Conservation (phyloP, 768 basidiomycete species). For the Boletus vermiculosoides region DNA sequence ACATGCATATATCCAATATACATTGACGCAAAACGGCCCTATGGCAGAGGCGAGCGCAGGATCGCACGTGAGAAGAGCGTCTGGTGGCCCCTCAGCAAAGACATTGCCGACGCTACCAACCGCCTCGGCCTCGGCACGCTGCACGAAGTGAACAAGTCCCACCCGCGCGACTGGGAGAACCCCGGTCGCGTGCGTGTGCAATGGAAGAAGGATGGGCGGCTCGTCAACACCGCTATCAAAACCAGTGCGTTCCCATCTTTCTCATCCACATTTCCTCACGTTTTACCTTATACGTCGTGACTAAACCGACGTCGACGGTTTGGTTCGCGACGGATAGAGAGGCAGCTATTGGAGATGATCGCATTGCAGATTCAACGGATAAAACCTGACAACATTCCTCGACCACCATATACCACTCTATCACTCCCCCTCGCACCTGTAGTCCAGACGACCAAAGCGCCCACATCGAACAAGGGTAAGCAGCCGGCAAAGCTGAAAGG, state of each 20-base stretch:
- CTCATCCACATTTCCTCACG: not conserved
- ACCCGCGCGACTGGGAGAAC: constrained; percentile 98
- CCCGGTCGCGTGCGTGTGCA: constrained; percentile 93
- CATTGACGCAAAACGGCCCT: constrained; percentile 91
- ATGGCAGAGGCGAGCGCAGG: constrained; percentile 78
- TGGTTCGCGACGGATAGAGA: constrained; percentile 49
- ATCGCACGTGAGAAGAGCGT: constrained; percentile 75
- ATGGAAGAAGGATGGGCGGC: constrained; percentile 77
- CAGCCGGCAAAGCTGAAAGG: constrained; percentile 48
- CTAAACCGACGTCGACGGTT: not conserved
- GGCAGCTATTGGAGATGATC: constrained; percentile 74
- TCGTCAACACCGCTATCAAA: constrained; percentile 66
- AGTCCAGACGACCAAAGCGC: constrained; percentile 31
- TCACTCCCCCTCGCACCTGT: constrained; percentile 29
- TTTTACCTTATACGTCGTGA: not conserved
- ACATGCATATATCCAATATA: constrained; percentile 96
- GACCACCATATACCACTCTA: constrained; percentile 54
- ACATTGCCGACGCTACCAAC: constrained; percentile 82
- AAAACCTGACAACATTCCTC: constrained; percentile 70
- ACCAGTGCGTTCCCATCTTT: constrained; percentile 57
- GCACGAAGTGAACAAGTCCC: constrained; percentile 86
- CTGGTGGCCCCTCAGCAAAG: constrained; percentile 95
- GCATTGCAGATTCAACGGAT: constrained; percentile 67
- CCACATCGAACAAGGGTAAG: constrained; percentile 47
- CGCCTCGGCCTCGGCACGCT: constrained; percentile 75